Evolutionary conservation across 768 basidiomycete species (phyloP), one percentile per base, ranked within the genome.

Genomic region (Termitomyces titanicus): DNA sequence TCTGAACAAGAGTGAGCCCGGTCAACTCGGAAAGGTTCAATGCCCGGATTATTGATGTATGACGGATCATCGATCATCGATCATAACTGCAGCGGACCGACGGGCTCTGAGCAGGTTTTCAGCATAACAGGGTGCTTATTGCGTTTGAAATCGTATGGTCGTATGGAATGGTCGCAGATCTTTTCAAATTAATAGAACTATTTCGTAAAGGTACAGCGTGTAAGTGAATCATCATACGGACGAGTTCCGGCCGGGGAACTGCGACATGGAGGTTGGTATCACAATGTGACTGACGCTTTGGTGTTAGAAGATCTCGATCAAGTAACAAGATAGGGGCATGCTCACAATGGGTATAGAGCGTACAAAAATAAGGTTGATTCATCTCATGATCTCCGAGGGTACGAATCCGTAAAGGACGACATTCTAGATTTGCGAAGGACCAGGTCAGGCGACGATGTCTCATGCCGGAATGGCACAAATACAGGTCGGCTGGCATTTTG

Each of bases 361-460:
- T 40, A 27, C 43, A 53, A 27, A 43, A 25, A 34, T 49, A 18
- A 34, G 35, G 12, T 25, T 35, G 17, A 18, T 20, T 51, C 20
- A 34, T 48, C 11, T 49, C 49, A 43, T 48, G 37, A 57, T 50
- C 47, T 59, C 52, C 54, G 56, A 18, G 40, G 15, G 47, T 35
- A 53, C 17, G 44, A 48, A 18, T 59, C 54, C 25, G 54, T 42
- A 18, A 55, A 52, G 29, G 51, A 51, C 25, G 48, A 54, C 22
- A 49, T 24, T 54, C 51, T 57, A 55, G 70, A 73, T 66, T 73
- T 74, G 64, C 70, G 72, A 51, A 76, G 58, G 31, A 78, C 74
- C 50, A 84, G 70, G 60, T 84, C 83, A 40, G 84, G 83, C 38
- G 81, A 81, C n/a, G 77, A 75, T 22, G 76, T 72, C 47, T 75